phyloP scores from a whole-genome alignment of 73 alveolate genomes.

The Tetrahymena malaccensis region DNA sequence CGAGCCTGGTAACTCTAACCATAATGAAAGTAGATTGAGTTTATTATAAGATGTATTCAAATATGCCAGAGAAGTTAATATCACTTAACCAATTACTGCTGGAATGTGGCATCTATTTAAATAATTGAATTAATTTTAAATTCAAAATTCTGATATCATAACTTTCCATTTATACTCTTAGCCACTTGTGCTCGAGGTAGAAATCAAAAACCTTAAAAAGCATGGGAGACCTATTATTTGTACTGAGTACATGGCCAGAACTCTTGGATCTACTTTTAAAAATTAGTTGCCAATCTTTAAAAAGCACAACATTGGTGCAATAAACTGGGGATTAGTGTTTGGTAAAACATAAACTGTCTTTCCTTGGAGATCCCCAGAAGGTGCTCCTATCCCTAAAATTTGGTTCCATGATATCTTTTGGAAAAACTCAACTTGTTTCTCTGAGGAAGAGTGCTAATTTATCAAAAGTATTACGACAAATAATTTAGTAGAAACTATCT shows the following conservation, averaged over 20 bases:
- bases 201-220: not conserved
- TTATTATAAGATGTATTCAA: not conserved
- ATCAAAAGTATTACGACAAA: not conserved
- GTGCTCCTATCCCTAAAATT: conserved; percentile 22
- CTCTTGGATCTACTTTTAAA: not conserved
- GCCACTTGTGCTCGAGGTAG: not conserved
- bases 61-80: conserved; percentile 28
- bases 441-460: not conserved
- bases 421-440: conserved; percentile 12
- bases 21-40: not conserved
- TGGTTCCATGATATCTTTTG: conserved; percentile 44
- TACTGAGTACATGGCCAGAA: conserved; percentile 42
- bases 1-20: conserved; percentile 34
- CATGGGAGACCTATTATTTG: conserved; percentile 20
- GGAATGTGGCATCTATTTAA: conserved; percentile 10
- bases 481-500: too few relatives aligned
- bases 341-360: conserved; percentile 33
- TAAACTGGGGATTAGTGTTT: conserved; percentile 37
- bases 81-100: conserved; percentile 21
- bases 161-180: conserved; percentile 34
- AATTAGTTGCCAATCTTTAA: conserved; percentile 23
- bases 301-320: conserved; percentile 18
- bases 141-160: conserved; percentile 8
- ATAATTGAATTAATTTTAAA: not conserved
- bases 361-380: conserved; percentile 35